Percentiles rank a stretch among this genome's conserved stretches.
phyloP scores from a whole-genome alignment of 2,329 filamentous ascomycete genomes.

The Fusarium lateritium region DNA sequence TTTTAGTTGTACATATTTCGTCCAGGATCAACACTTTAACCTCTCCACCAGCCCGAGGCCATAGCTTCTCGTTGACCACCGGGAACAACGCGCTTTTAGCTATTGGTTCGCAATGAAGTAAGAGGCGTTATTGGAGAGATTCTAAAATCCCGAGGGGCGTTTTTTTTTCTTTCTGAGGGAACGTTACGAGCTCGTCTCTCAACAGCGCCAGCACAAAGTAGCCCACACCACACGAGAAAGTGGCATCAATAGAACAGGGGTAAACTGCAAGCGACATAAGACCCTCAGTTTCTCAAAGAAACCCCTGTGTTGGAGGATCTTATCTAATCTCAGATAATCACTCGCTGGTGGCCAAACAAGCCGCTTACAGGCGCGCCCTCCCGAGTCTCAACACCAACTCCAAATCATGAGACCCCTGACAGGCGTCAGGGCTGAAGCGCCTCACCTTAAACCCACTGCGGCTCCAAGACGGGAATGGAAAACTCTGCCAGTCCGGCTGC shows the following conservation, averaged over 20 bases:
- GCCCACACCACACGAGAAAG: background rate
- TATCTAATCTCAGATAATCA: slow-evolving; percentile 30
- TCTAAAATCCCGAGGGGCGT: too few species aligned
- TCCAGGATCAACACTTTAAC: background rate
- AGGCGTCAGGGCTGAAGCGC: slow-evolving; percentile 20
- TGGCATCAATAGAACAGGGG: background rate
- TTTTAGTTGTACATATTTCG: background rate
- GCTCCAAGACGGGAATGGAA: background rate
- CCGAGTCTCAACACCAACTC: background rate
- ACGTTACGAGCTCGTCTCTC: background rate
- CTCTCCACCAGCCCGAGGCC: background rate
- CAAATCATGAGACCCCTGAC: background rate
- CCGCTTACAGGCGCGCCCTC: background rate
- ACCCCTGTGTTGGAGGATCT: slow-evolving; percentile 6
- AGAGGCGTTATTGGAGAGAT: background rate
- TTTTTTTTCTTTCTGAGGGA: background rate
- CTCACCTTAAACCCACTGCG: slow-evolving; percentile 14
- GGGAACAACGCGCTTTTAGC: slow-evolving; percentile 5
- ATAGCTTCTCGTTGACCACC: background rate
- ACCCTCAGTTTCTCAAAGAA: background rate
- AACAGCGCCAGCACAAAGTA: background rate
- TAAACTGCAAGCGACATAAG: background rate
- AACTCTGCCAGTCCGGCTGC: slow-evolving; percentile 1
- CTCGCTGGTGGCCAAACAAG: background rate
- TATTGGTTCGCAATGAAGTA: background rate